Evolutionary conservation across 106 monocot genomes (phyloP).

Genomic region (Xerophyta viscosa): DNA sequence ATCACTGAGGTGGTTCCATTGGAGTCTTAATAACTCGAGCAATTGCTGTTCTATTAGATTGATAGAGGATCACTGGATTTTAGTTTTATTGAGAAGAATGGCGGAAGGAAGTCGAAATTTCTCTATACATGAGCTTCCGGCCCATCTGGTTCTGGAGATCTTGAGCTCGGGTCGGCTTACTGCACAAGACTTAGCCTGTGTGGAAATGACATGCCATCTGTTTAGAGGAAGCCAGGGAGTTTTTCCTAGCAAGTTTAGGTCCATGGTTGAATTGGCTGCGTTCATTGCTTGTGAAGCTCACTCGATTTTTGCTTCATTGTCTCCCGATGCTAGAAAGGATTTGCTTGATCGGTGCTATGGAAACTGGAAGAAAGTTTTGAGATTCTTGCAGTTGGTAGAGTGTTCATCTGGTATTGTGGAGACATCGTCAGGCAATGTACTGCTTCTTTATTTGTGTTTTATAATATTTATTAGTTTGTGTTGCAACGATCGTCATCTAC

Average conservation of each 20-base stretch:
- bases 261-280: conserved; percentile 73
- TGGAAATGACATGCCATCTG: conserved; percentile 68
- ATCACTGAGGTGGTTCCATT: too few species aligned
- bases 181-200: conserved; percentile 62
- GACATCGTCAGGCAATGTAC: conserved; percentile 94
- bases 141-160: conserved; percentile 74
- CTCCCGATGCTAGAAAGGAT: conserved; percentile 20
- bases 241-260: conserved; percentile 39
- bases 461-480: too few species aligned
- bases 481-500: too few species aligned
- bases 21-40: too few species aligned
- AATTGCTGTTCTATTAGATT: too few species aligned
- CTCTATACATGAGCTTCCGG: conserved; percentile 72
- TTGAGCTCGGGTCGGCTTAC: conserved; percentile 60
- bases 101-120: conserved; percentile 32
- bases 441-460: conserved; percentile 13
- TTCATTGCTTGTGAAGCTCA: conserved; percentile 40
- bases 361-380: conserved; percentile 89
- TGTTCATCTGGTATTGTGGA: conserved; percentile 57
- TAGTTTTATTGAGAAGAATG: conserved; percentile 10
- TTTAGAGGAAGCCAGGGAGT: conserved; percentile 36
- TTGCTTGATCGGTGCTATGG: conserved; percentile 66
- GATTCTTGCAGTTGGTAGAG: conserved; percentile 87
- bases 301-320: conserved; percentile 33
- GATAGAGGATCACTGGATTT: too few species aligned